Evolutionary conservation across 2,329 filamentous ascomycete species (phyloP).

Genomic region (Leptographium flavum): DNA sequence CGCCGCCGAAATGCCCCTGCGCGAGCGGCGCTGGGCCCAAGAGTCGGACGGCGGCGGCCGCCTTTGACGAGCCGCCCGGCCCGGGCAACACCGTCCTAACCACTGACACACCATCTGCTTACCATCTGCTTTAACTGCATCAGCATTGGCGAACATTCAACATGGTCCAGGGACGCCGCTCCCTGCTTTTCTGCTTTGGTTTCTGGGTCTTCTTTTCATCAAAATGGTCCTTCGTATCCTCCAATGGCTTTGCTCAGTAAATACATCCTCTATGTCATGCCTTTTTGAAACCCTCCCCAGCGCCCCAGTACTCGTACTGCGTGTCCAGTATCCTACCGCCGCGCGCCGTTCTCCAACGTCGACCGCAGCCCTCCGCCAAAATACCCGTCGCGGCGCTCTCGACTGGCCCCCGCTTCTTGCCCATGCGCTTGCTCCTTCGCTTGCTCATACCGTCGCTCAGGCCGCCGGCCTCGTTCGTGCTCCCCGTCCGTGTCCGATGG

Average conservation of each 20-base stretch:
- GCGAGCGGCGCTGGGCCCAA: constrained; percentile 70
- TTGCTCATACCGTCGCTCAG: not conserved
- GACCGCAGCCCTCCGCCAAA: not conserved
- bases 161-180: constrained; percentile 7
- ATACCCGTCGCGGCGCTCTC: not conserved
- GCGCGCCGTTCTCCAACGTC: not conserved
- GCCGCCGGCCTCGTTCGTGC: not conserved
- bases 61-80: not conserved
- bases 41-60: constrained; percentile 7
- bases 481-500: not conserved
- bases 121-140: not conserved
- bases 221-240: not conserved
- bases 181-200: not conserved
- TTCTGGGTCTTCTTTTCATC: too few species aligned
- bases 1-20: constrained; percentile 50
- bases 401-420: not conserved
- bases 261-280: not conserved
- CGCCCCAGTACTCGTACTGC: not conserved
- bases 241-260: not conserved
- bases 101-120: too few species aligned
- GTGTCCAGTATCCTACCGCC: not conserved
- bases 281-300: not conserved
- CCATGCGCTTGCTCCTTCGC: not conserved
- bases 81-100: not conserved
- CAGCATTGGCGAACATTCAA: constrained; percentile 11